phyloP scores from a whole-genome alignment of 2,329 filamentous ascomycete species.

The Diaporthe sp. region DNA sequence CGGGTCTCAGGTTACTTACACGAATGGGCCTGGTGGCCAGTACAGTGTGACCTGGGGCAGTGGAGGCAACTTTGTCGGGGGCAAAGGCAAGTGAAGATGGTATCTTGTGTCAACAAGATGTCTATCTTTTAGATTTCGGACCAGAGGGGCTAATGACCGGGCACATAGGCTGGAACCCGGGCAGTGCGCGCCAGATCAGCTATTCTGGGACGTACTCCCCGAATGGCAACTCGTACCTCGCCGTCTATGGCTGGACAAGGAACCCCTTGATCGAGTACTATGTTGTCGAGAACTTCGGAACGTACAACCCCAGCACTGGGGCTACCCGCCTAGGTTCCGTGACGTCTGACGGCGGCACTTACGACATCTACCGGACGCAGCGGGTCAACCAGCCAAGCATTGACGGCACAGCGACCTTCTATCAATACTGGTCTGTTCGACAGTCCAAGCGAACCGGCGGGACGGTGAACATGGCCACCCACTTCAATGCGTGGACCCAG shows the following conservation, averaged over 20 bases:
- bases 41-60: constrained; percentile 66
- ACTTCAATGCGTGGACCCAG: constrained; percentile 67
- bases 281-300: constrained; percentile 57
- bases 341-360: constrained; percentile 51
- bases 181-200: constrained; percentile 45
- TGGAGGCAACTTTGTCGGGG: constrained; percentile 62
- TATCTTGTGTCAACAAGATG: constrained; percentile 41
- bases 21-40: constrained; percentile 63
- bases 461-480: constrained; percentile 63
- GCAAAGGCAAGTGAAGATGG: constrained; percentile 60
- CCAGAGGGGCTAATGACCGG: not conserved
- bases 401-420: constrained; percentile 61
- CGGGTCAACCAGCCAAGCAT: constrained; percentile 60
- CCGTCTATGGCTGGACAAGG: constrained; percentile 56
- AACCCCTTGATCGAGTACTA: constrained; percentile 56
- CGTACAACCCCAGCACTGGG: constrained; percentile 56
- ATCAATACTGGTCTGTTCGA: constrained; percentile 67
- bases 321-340: constrained; percentile 50
- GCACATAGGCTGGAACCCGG: constrained; percentile 40
- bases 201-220: constrained; percentile 44
- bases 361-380: constrained; percentile 53
- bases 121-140: too few relatives aligned
- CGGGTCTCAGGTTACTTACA: constrained; percentile 64
- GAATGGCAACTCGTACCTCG: constrained; percentile 45
- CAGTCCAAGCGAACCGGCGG: constrained; percentile 61